Base-by-base conservation (phyloP, 495 filamentous ascomycete genomes). In the Friedmanniomyces simplex region DNA sequence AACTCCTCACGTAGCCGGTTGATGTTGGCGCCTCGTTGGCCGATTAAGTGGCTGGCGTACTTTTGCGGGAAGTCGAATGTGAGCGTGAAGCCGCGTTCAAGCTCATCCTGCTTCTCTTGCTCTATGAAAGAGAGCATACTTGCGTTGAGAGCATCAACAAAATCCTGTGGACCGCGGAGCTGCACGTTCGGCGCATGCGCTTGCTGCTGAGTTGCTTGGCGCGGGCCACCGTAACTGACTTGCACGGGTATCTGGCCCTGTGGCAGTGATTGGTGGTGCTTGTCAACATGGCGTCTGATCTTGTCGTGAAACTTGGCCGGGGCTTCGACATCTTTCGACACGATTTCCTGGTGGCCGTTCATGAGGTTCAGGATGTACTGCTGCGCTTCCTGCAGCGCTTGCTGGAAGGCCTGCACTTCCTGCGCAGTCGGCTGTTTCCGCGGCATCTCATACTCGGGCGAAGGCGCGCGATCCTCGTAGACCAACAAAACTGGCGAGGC, bases 1-100 rank as follows among this genome's bases (percentile, higher is more conserved):
- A 94, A 95, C 67, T 93, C 89, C 32, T 97, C 93, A 18, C 90
- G 86, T n/a, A 96, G 76, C 67, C 94, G 91, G 59, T 88, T 88
- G 72, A 97, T 93, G 70, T 91, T 91, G 72, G 90, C 90, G 24
- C 93, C 93, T 39, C 83, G 82, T 68, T 86, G 88, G 56, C 93
- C 93, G 62, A 99, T 96, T 18, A 99, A 77, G 68, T 90, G 83
- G 66, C 94, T 94, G 55, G 90, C 89, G 61, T 82, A 94, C 69
- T 96, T 95, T 63, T 93, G 85, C 5, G 93, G 93, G 74, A 91
- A 99, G 53, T 93, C 88, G 60, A 96, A 97, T 39, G 81, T 81
- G 42, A 83, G 76, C 4, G 82, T 87, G 71, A 90, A 89, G 28
- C 87, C 89, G 48, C 90, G 84, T 71, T 96, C 89, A 58, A 88